Evolutionary conservation across 1,284 basidiomycete genomes (phyloP).

Genomic region (Porodaedalea pini): DNA sequence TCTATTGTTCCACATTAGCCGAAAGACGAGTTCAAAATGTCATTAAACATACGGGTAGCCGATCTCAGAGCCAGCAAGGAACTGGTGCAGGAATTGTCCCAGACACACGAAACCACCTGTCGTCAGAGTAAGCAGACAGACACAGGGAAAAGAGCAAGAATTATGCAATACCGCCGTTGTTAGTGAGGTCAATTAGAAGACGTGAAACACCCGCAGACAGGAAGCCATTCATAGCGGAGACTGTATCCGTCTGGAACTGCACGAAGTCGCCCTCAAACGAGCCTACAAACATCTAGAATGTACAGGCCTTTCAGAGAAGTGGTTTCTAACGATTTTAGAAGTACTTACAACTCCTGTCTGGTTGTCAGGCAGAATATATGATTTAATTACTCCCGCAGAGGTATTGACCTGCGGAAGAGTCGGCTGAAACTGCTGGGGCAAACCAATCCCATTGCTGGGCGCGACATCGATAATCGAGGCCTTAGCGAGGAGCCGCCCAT

Average conservation of each 20-base stretch:
- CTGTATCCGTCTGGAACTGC: slow-evolving; percentile 52
- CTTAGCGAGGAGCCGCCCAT: slow-evolving; percentile 31
- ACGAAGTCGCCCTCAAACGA: slow-evolving; percentile 52
- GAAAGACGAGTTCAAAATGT: slow-evolving; percentile 9
- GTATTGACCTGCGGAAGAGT: slow-evolving; percentile 43
- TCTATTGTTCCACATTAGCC: slow-evolving; percentile 27
- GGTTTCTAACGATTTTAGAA: neutral
- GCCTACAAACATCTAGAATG: slow-evolving; percentile 55
- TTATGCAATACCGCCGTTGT: slow-evolving; percentile 49
- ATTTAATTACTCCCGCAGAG: slow-evolving; percentile 54
- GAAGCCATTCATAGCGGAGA: slow-evolving; percentile 45
- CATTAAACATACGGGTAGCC: slow-evolving; percentile 46
- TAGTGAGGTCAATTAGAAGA: slow-evolving; percentile 56
- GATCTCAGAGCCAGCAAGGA: slow-evolving; percentile 47
- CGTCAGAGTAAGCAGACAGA: neutral
- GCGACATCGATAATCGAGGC: slow-evolving; percentile 46
- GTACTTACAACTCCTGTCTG: slow-evolving; percentile 55
- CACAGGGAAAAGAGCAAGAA: slow-evolving; percentile 6
- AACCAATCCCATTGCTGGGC: slow-evolving; percentile 39
- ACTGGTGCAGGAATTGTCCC: slow-evolving; percentile 57
- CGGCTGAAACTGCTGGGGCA: slow-evolving; percentile 50
- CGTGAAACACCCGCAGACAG: slow-evolving; percentile 45
- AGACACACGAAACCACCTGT: slow-evolving; percentile 59
- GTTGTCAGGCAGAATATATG: slow-evolving; percentile 54
- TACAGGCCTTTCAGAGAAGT: neutral